Evolutionary conservation across 2,329 filamentous ascomycete genomes (phyloP), one percentile per base, ranked within the genome.

Genomic region (Fusarium xylarioides): DNA sequence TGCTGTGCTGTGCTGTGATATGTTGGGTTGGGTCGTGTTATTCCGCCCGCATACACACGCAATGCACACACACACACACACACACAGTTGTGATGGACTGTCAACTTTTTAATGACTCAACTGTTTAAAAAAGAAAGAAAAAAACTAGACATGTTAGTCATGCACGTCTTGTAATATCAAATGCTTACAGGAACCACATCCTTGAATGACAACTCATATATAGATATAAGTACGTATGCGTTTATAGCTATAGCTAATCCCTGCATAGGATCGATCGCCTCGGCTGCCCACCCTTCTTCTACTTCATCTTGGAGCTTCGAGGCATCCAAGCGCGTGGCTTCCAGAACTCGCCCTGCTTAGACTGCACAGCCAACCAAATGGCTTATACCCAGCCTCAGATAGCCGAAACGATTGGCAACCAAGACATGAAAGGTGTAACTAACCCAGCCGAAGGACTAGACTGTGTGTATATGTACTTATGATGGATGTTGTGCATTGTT

Each of bases 331-430:
- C 55, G 43, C 49, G 47, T 55, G 52, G n/a, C 32, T 47, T 67
- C 42, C 52, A 26, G 37, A 54, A 30, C 21, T 46, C 66, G 67
- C 67, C 67, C 71, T 68, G 63, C 42, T 68, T 59, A 43, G 38
- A 26, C 43, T 40, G 16, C 19, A 32, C n/a, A 28, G 11, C 58
- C 50, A 53, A 65, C 50, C 50, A 47, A 26, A 44, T 43, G 23
- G 26, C 30, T 55, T 28, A 9, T 67, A 11, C n/a, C 46, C 23
- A 53, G 66, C 54, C 56, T 35, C 26, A 43, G 59, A 57, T 34
- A 44, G 11, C 42, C 47, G 46, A 62, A 73, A 53, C 43, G 64
- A 59, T 32, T 64, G 65, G 35, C 50, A 56, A 44, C 34, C 37
- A 68, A 63, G 63, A 68, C 53, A 56, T 23, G 35, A 32, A 26